Base-by-base conservation (phyloP, 208 protist species). In the Trichomonas vaginalis region DNA sequence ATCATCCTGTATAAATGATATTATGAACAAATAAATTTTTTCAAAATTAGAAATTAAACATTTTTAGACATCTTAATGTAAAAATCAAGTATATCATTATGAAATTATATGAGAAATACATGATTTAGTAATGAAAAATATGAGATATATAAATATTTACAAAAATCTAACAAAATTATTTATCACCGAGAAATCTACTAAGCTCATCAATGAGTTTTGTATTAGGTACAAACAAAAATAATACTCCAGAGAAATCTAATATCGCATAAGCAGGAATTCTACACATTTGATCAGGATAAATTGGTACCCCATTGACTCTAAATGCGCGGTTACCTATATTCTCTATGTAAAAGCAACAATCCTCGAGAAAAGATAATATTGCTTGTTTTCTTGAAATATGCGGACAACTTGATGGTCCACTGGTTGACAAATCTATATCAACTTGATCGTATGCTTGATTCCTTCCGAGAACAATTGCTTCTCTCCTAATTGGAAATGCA, bases 351-450 rank as follows among this genome's bases (percentile, higher is more conserved):
- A 92, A 92, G 27, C 51, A 51, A 45, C 12, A 92, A 32, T 92
- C 86, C n/a, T 92, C 86, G 14, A 92, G 39, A 92, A 92, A 92
- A 39, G 86, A 92, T 8, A 92, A n/a, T 39, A 92, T 48, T 51
- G 86, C 86, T 92, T 92, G 86, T n/a, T 92, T 92, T 17, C 86
- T 21, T 2, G 86, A 92, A n/a, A 92, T 39, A 39, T 92, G 86
- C 3, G 37, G 12, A 32, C 86, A 92, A n/a, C 45, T 23, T 40
- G 3, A 35, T 45, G 8, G 15, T 51, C n/a, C 23, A 51, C 12
- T 45, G 14, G n/a, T 42, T 17, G 23, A 48, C 27, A 92, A 15
- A 45, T 92, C 86, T 0, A 92, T 45, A 51, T 92, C 86, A 92
- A 92, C 86, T 17, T 42, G 14, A 45, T 56, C 15, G 37, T 92